Percentiles rank a stretch among this genome's conserved stretches.
Conservation (phyloP, 2,329 filamentous ascomycete genomes). For the Aureobasidium vineae region DNA sequence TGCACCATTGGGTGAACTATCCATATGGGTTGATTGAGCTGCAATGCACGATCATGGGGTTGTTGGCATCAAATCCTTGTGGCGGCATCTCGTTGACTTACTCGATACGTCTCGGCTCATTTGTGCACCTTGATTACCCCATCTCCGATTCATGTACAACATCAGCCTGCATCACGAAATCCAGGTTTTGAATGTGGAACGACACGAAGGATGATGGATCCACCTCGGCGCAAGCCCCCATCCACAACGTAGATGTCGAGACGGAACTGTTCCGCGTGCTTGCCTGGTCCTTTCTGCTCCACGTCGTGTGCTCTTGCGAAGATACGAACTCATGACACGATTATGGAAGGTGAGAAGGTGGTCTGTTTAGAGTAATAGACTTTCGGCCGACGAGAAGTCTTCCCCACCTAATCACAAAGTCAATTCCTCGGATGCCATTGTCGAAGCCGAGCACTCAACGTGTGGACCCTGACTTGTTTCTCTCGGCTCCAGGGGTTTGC, state of each 20-base stretch:
- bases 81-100: neutral
- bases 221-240: neutral
- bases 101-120: neutral
- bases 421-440: neutral
- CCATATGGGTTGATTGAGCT: neutral
- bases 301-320: neutral
- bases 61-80: neutral
- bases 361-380: constrained; percentile 21
- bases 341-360: neutral
- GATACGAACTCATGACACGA: neutral
- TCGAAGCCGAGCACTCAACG: constrained; percentile 11
- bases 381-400: neutral
- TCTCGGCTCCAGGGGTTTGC: constrained; percentile 5
- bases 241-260: neutral
- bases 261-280: neutral
- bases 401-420: neutral
- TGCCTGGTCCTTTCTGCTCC: neutral
- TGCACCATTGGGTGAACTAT: no score
- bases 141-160: constrained; percentile 1
- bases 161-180: neutral
- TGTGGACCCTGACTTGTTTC: neutral
- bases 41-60: neutral
- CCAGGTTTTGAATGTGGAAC: constrained; percentile 10
- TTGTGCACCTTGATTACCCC: neutral
- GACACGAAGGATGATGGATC: neutral